A percentile compares a stretch with the other conserved stretches of the same genome.
phyloP scores from a whole-genome alignment of 1,139 yeast genomes.

The Pichia sp. region DNA sequence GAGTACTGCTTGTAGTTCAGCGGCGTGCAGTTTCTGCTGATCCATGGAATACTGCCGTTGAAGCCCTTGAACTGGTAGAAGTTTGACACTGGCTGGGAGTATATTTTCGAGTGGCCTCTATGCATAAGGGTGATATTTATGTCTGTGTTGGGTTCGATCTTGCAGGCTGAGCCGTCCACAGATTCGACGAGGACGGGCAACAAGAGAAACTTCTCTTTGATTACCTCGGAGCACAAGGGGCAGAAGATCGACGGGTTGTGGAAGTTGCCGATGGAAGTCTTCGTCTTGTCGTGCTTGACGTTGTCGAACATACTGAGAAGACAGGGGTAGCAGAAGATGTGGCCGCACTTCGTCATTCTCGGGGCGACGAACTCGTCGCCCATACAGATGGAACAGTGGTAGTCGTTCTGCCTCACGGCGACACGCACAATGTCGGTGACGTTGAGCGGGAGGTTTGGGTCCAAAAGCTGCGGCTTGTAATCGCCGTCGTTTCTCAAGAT shows the following conservation, averaged over 20 bases:
- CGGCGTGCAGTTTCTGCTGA: slow-evolving; percentile 26
- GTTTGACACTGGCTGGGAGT: slow-evolving; percentile 56
- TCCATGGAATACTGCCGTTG: slow-evolving; percentile 42
- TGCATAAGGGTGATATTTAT: slow-evolving; percentile 67
- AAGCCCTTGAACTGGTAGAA: slow-evolving; percentile 22
- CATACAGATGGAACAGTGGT: slow-evolving; percentile 86
- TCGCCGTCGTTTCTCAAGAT: slow-evolving; percentile 62
- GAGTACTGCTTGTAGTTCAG: slow-evolving; percentile 24
- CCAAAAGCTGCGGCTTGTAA: slow-evolving; percentile 53
- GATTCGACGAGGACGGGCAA: slow-evolving; percentile 63
- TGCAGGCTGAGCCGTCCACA: slow-evolving; percentile 61
- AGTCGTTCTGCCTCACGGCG: slow-evolving; percentile 65
- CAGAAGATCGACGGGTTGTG: slow-evolving; percentile 39
- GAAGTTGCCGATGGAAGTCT: slow-evolving; percentile 14
- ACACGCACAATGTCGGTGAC: slow-evolving; percentile 64
- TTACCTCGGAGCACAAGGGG: slow-evolving; percentile 75
- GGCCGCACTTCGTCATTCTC: slow-evolving; percentile 94
- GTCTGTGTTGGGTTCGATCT: slow-evolving; percentile 46
- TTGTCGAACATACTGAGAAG: slow-evolving; percentile 66
- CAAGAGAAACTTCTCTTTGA: slow-evolving; percentile 51
- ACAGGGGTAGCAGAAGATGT: slow-evolving; percentile 82
- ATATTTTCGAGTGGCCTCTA: slow-evolving; percentile 54
- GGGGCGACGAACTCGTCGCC: slow-evolving; percentile 86
- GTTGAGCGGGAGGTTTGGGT: slow-evolving; percentile 74
- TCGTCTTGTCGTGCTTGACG: slow-evolving; percentile 18